These are phyloP conservation scores for Artemisia tridentata DNA, from an alignment of 129 eudicot species.

Conservation along the genomic window DNA sequence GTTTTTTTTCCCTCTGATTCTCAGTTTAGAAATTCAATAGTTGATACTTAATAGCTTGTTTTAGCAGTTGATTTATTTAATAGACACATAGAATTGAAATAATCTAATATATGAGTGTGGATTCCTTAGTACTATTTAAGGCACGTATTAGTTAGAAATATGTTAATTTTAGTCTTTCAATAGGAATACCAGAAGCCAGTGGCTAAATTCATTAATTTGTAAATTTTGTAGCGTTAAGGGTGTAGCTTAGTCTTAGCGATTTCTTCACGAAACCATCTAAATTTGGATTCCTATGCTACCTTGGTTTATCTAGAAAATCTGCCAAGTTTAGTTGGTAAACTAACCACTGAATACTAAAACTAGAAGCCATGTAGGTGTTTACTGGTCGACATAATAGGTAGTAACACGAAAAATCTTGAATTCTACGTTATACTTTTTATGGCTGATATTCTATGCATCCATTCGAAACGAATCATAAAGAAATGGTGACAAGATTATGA, in stretches of 20 bases:
- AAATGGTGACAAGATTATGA: slow-evolving; percentile 27
- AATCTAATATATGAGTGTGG: not conserved
- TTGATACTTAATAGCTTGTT: not conserved
- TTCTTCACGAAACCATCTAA: not conserved
- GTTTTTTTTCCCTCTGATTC: too few species aligned
- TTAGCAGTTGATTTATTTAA: not conserved
- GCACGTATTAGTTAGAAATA: not conserved
- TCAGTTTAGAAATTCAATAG: too few species aligned
- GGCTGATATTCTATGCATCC: slow-evolving; percentile 22
- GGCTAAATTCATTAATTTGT: too few species aligned
- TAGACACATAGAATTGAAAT: not conserved
- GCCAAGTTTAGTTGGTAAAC: slow-evolving; percentile 27
- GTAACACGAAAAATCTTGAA: slow-evolving; percentile 23
- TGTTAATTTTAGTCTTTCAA: not conserved
- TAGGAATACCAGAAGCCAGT: not conserved
- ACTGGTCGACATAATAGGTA: slow-evolving; percentile 8
- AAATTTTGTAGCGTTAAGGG: slow-evolving; percentile 1
- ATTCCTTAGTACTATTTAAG: too few species aligned
- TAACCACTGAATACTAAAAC: slow-evolving; percentile 16
- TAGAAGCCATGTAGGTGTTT: slow-evolving; percentile 17
- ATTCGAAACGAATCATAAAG: slow-evolving; percentile 29
- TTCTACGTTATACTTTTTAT: slow-evolving; percentile 4
- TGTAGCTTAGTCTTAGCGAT: not conserved
- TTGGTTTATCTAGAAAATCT: slow-evolving; percentile 19
- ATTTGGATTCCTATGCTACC: slow-evolving; percentile 14